These are phyloP conservation scores for Crithidia expoeki DNA, from an alignment of 208 protist genomes.

Conservation along the genomic window DNA sequence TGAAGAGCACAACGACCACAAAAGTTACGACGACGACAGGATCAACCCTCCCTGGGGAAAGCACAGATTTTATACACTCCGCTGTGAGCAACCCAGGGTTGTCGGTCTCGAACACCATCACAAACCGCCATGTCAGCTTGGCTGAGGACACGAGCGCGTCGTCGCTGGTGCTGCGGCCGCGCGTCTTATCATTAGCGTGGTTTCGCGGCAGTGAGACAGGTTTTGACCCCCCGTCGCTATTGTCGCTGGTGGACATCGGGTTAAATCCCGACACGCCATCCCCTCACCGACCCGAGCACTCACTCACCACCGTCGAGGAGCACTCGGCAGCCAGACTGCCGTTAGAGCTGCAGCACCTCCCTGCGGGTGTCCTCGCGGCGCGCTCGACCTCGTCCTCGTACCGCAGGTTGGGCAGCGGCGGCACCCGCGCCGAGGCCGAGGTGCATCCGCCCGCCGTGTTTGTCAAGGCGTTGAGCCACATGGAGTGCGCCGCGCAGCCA, in stretches of 20 bases:
- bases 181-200: background rate
- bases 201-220: conserved; percentile 9
- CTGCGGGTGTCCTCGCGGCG: background rate
- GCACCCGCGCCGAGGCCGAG: background rate
- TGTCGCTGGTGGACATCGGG: conserved; percentile 19
- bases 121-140: conserved; percentile 18
- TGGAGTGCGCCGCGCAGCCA: conserved; percentile 20
- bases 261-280: background rate
- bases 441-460: background rate
- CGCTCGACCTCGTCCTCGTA: conserved; percentile 2
- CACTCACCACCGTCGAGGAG: conserved; percentile 7
- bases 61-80: conserved; percentile 21
- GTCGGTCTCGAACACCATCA: conserved; percentile 14
- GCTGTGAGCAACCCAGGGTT: conserved; percentile 24
- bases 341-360: conserved; percentile 19
- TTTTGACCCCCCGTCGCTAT: conserved; percentile 13
- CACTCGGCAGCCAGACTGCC: conserved; percentile 10
- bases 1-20: conserved; percentile 14
- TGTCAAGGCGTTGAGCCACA: conserved; percentile 17
- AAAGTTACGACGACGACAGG: conserved; percentile 4
- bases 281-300: conserved; percentile 1
- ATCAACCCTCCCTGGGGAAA: conserved; percentile 12
- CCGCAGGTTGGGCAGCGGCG: background rate
- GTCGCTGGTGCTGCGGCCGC: conserved; percentile 9
- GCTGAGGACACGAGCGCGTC: conserved; percentile 11